A percentile compares a stretch with the other conserved stretches of the same genome.
These are phyloP conservation scores for Tremella fuciformis DNA, from an alignment of 768 basidiomycete genomes.

Conservation along the genomic window DNA sequence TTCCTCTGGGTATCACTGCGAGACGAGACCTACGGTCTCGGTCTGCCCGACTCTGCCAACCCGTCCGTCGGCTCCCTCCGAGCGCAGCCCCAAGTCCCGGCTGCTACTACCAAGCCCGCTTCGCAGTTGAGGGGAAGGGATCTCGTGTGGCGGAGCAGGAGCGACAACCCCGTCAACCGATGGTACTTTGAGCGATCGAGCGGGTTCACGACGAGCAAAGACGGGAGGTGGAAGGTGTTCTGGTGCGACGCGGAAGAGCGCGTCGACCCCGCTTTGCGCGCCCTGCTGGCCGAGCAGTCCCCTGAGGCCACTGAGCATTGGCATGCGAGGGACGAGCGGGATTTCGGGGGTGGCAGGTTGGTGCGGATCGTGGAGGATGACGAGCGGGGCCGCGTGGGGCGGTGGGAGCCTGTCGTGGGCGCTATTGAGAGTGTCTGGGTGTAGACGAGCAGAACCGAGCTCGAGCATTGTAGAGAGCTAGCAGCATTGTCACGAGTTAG, in stretches of 20 bases:
- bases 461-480: not conserved
- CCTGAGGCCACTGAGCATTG: constrained; percentile 54
- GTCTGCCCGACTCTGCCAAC: constrained; percentile 87
- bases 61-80: constrained; percentile 84
- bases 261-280: not conserved
- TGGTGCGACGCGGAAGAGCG: constrained; percentile 97
- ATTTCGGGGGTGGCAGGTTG: constrained; percentile 55
- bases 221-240: constrained; percentile 77
- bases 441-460: not conserved
- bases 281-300: not conserved
- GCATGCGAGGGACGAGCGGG: constrained; percentile 37
- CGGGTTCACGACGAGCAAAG: constrained; percentile 63
- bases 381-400: constrained; percentile 67
- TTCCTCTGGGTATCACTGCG: constrained; percentile 98
- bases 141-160: constrained; percentile 89
- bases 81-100: constrained; percentile 58
- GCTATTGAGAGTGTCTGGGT: constrained; percentile 76
- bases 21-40: constrained; percentile 96
- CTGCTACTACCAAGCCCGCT: too few relatives aligned
- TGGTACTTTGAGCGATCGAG: constrained; percentile 98
- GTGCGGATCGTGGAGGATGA: constrained; percentile 54
- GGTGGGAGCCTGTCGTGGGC: constrained; percentile 67
- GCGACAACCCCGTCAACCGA: constrained; percentile 94
- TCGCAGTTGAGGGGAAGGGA: constrained; percentile 78
- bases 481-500: too few relatives aligned